These are phyloP conservation scores for Trichoderma arundinaceum DNA, from an alignment of 2,329 filamentous ascomycete genomes.

Conservation along the genomic window DNA sequence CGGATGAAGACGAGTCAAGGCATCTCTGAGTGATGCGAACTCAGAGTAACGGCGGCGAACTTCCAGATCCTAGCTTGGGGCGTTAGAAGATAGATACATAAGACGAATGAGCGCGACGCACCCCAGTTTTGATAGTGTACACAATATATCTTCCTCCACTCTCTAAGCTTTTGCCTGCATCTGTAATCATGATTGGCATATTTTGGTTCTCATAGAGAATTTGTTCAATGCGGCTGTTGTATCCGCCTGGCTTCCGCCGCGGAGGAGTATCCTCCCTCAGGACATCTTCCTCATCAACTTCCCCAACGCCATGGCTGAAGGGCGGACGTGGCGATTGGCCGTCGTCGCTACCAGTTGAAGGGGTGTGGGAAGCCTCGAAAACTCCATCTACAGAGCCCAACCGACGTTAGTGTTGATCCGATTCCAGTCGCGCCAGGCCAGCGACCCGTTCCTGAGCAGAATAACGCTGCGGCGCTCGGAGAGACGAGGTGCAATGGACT, in stretches of 20 bases:
- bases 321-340: slow-evolving; percentile 51
- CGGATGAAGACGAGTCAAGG: slow-evolving; percentile 88
- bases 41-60: slow-evolving; percentile 95
- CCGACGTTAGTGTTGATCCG: slow-evolving; percentile 2
- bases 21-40: slow-evolving; percentile 88
- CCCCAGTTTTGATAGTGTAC: slow-evolving; percentile 94
- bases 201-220: slow-evolving; percentile 95
- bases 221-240: slow-evolving; percentile 95
- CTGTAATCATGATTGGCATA: slow-evolving; percentile 86
- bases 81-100: slow-evolving; percentile 13
- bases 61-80: slow-evolving; percentile 77
- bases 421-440: slow-evolving; percentile 1
- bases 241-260: slow-evolving; percentile 80
- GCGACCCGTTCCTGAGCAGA: not conserved
- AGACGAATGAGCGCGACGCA: slow-evolving; percentile 52
- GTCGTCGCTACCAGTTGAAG: slow-evolving; percentile 71
- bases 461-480: not conserved
- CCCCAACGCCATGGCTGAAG: slow-evolving; percentile 39
- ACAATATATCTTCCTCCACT: slow-evolving; percentile 93
- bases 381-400: slow-evolving; percentile 40
- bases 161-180: slow-evolving; percentile 93
- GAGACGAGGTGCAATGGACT: slow-evolving; percentile 44
- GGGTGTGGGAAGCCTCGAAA: slow-evolving; percentile 73
- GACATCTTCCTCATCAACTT: slow-evolving; percentile 56
- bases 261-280: slow-evolving; percentile 54